These are phyloP conservation scores for Jaenimonas drosophilae DNA, from an alignment of 208 protist species.

Conservation along the genomic window DNA sequence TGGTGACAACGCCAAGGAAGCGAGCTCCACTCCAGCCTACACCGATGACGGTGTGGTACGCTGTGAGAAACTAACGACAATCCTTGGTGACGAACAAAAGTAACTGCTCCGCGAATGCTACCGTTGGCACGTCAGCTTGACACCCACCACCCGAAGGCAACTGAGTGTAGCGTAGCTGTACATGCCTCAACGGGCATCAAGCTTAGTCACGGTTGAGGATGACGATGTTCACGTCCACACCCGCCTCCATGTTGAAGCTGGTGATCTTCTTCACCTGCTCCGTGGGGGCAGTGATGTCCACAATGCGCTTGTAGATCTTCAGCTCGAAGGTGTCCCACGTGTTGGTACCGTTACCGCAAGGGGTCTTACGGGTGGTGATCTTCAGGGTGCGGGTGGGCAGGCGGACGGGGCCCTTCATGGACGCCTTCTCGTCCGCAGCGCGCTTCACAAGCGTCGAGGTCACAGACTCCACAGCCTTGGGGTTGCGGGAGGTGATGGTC, in stretches of 20 bases:
- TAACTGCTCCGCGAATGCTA: too few relatives aligned
- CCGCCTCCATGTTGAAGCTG: constrained; percentile 79
- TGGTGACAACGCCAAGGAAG: too few relatives aligned
- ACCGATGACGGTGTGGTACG: too few relatives aligned
- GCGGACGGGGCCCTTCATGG: constrained; percentile 96
- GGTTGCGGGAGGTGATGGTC: constrained; percentile 95
- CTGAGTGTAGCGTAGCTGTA: too few relatives aligned
- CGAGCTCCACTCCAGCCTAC: too few relatives aligned
- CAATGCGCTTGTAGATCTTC: constrained; percentile 99
- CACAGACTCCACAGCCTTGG: constrained; percentile 97
- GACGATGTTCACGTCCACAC: constrained; percentile 85
- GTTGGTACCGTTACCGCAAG: constrained; percentile 99
- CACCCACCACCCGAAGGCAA: too few relatives aligned
- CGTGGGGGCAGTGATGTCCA: constrained; percentile 93
- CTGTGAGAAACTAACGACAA: too few relatives aligned
- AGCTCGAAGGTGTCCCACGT: constrained; percentile 99
- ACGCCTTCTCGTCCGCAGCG: constrained; percentile 93
- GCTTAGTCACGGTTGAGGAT: constrained; percentile 39
- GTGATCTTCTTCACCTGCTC: constrained; percentile 90
- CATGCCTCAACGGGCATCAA: too few relatives aligned
- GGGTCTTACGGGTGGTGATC: constrained; percentile 98
- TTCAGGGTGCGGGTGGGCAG: constrained; percentile 97
- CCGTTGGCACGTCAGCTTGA: too few relatives aligned
- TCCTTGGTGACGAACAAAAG: too few relatives aligned
- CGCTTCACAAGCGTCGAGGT: constrained; percentile 91